phyloP scores from a whole-genome alignment of 2,329 filamentous ascomycete genomes.

The Sporothrix luriei region DNA sequence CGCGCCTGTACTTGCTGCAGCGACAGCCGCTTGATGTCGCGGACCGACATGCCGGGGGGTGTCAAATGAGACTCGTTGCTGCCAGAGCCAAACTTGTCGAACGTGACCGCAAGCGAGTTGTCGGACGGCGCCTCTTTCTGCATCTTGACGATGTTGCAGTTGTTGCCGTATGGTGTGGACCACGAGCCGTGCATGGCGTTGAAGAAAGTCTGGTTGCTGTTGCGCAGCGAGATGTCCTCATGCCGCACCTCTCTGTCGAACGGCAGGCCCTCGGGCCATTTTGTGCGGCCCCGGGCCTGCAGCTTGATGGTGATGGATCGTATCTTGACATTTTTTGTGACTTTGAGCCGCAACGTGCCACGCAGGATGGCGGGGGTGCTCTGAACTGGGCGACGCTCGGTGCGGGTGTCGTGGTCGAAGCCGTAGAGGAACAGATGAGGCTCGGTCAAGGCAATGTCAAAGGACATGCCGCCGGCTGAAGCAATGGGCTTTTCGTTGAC shows the following conservation, averaged over 20 bases:
- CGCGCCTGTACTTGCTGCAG: conserved; percentile 78
- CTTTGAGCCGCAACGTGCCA: conserved; percentile 76
- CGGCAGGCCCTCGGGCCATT: conserved; percentile 96
- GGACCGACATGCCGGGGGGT: conserved; percentile 42
- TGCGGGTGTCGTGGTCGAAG: conserved; percentile 70
- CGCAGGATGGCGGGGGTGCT: conserved; percentile 74
- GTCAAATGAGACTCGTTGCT: not conserved
- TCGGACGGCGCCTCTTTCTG: conserved; percentile 44
- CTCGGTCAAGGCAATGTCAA: conserved; percentile 74
- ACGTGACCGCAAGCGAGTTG: conserved; percentile 36
- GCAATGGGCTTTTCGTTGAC: conserved; percentile 70
- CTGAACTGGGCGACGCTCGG: conserved; percentile 55
- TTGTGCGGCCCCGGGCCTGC: conserved; percentile 79
- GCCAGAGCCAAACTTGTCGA: conserved; percentile 23
- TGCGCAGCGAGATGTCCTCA: conserved; percentile 83
- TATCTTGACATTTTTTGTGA: conserved; percentile 89
- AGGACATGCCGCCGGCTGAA: conserved; percentile 72
- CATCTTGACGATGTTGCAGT: conserved; percentile 57
- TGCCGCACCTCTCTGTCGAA: conserved; percentile 80
- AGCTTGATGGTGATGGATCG: conserved; percentile 89
- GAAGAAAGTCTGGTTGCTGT: conserved; percentile 90
- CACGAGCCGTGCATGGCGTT: conserved; percentile 69
- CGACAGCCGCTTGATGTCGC: conserved; percentile 68
- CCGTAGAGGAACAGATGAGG: conserved; percentile 79
- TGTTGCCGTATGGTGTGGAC: conserved; percentile 65